A percentile compares a stretch with the other conserved stretches of the same genome.
phyloP scores from a whole-genome alignment of 2,329 filamentous ascomycete genomes.

The Aspergillus versicolor region DNA sequence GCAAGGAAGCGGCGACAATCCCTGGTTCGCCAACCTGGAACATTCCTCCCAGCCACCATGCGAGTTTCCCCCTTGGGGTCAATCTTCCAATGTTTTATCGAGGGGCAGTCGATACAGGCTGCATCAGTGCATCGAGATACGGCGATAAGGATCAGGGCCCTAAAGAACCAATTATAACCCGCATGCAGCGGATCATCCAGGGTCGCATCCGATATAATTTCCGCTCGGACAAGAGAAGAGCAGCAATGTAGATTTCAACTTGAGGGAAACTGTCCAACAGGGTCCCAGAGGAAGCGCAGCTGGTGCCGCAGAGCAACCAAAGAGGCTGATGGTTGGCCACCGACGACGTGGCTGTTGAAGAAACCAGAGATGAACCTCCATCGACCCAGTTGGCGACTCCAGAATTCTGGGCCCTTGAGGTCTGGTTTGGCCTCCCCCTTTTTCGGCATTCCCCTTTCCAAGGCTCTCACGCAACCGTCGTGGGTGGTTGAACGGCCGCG shows the following conservation, averaged over 20 bases:
- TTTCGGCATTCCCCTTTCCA: conserved; percentile 18
- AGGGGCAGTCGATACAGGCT: background rate
- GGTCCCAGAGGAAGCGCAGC: conserved; percentile 9
- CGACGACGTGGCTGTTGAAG: background rate
- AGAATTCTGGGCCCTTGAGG: conserved; percentile 1
- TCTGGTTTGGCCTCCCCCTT: conserved; percentile 13
- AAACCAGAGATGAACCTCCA: background rate
- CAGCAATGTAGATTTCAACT: no score
- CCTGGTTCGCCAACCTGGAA: background rate
- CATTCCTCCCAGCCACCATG: background rate
- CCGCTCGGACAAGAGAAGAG: background rate
- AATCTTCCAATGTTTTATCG: background rate
- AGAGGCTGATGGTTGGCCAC: conserved; percentile 4
- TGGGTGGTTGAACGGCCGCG: background rate
- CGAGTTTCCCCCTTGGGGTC: background rate
- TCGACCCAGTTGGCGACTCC: conserved; percentile 10
- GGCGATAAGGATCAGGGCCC: conserved; percentile 11
- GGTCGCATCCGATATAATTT: background rate
- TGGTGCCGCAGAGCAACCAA: conserved; percentile 7
- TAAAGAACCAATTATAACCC: conserved; percentile 8
- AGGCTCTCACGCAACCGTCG: conserved; percentile 8
- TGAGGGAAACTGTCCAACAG: conserved; percentile 11
- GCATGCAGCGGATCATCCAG: conserved; percentile 1
- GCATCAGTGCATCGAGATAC: conserved; percentile 1
- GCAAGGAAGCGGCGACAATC: background rate